These are phyloP conservation scores for Capronia epimyces DNA, from an alignment of 2,329 filamentous ascomycete species.

Conservation along the genomic window DNA sequence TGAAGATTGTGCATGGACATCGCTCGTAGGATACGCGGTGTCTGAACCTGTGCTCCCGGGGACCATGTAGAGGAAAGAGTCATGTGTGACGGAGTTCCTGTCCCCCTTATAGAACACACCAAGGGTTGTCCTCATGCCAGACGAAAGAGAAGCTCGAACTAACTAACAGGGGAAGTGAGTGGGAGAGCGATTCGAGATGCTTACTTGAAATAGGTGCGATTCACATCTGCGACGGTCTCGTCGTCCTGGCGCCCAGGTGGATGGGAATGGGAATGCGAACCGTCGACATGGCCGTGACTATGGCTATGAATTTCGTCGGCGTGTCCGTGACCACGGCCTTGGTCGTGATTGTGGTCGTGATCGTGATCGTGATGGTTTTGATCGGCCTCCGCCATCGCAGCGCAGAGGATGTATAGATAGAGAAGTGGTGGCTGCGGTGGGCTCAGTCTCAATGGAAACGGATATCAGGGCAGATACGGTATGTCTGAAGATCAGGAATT, in stretches of 20 bases:
- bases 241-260: neutral
- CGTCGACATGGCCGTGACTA: neutral
- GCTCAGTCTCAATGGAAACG: neutral
- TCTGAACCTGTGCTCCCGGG: no score
- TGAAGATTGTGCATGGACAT: neutral
- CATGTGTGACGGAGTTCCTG: no score
- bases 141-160: neutral
- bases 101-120: no score
- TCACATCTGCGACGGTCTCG: slow-evolving; percentile 23
- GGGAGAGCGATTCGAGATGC: neutral
- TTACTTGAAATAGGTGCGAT: slow-evolving; percentile 27
- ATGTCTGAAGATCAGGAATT: no score
- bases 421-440: no score
- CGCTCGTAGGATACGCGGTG: neutral
- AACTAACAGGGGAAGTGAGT: neutral
- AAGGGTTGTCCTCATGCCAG: no score
- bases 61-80: no score
- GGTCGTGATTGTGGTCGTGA: slow-evolving; percentile 4
- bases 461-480: no score
- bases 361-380: slow-evolving; percentile 7
- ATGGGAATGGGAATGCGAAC: neutral
- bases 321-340: neutral
- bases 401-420: no score
- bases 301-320: neutral
- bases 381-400: slow-evolving; percentile 7